Evolutionary conservation across 805 yeast genomes (phyloP), one percentile per base, ranked within the genome.

Genomic region (Saturnispora zaruensis): DNA sequence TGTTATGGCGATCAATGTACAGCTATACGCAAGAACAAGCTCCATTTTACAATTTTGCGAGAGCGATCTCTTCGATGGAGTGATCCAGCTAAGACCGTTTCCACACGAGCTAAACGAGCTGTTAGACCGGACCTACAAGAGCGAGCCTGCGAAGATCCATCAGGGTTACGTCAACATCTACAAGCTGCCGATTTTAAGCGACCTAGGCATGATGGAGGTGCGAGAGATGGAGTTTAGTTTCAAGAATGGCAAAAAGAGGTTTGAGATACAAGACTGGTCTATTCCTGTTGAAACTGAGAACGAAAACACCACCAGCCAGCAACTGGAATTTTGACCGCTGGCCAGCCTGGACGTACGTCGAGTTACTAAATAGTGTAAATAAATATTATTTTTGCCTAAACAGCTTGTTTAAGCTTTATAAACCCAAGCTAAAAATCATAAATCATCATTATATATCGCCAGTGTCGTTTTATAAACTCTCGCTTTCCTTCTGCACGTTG

Each of bases 231-330:
- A 90, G 66, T 83, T 78, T 64, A 88, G 96, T 5, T 91, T 90
- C 68, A 82, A 82, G 61, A 87, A 88, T 56, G 91, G 96, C 13
- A 76, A 85, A 54, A 79, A 81, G 64, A 81, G 77, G 58, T 88
- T 91, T 62, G 96, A 87, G 59, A 83, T 93, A 48, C 91, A 87
- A 56, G 87, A 82, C 59, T 93, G 96, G 96, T 87, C 96, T n/a
- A 93, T 93, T 46, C 98, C 99, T 0, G 96, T 91, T 2, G 96
- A 89, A 51, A 95, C 84, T 51, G 85, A 55, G 11, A 50, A 45
- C 4, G 54, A 50, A 16, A 53, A 44, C 5, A 16, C 32, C 8
- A 20, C 43, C 7, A 38, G 42, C 21, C 26, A 16, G 21, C 45
- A 23, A n/a, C 49, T 37, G 45, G 41, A 40, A 23, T 32, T 40